phyloP scores from a whole-genome alignment of 2,329 filamentous ascomycete species.

The Claviceps sp. region DNA sequence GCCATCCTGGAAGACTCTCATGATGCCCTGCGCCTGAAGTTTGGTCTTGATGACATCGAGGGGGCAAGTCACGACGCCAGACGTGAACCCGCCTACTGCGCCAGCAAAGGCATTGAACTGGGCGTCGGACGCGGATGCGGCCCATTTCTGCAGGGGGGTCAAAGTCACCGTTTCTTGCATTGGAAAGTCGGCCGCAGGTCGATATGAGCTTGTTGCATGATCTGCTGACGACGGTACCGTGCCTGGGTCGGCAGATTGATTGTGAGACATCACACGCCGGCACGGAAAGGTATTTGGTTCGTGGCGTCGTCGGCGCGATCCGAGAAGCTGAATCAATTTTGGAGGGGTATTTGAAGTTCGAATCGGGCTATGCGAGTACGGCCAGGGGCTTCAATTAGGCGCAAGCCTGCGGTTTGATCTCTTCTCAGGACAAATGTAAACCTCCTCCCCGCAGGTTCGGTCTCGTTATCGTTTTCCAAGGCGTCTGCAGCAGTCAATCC shows the following conservation, averaged over 20 bases:
- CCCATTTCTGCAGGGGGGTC: conserved; percentile 42
- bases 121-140: conserved; percentile 40
- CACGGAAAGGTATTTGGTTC: neutral
- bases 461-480: conserved; percentile 1
- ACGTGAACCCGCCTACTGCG: conserved; percentile 80
- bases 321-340: neutral
- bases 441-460: conserved; percentile 4
- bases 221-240: conserved; percentile 18
- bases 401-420: neutral
- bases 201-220: conserved; percentile 24
- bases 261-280: conserved; percentile 35
- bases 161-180: conserved; percentile 19
- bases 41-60: conserved; percentile 99
- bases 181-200: conserved; percentile 17
- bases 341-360: neutral
- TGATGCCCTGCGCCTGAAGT: conserved; percentile 86
- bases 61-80: conserved; percentile 87
- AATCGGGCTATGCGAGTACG: neutral
- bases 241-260: conserved; percentile 26
- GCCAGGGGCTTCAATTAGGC: neutral
- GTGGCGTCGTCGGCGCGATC: neutral
- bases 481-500: neutral
- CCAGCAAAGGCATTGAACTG: conserved; percentile 76
- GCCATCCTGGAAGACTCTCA: conserved; percentile 39
- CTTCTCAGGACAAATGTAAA: neutral